Base-by-base conservation (phyloP, 805 yeast species). In the Wickerhamiella allomyrinae region DNA sequence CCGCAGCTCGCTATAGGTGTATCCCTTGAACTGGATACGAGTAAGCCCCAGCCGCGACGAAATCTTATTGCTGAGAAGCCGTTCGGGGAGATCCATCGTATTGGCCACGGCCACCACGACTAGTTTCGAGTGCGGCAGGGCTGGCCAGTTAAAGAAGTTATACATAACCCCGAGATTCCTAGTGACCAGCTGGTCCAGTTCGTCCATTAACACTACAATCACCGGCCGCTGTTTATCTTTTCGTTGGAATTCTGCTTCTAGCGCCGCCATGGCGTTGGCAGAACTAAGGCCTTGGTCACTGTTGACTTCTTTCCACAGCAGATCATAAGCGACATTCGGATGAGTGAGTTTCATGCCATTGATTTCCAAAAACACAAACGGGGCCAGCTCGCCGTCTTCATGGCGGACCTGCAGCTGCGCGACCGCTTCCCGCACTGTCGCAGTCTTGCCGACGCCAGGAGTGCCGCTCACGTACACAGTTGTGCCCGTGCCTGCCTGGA, bases 401-500 rank as follows among this genome's bases (percentile, higher is more conserved):
- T 49, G 47, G 17, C 67, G 61, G 13, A 59, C 55, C 35, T 71
- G 68, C 27, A 91, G 60, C 52, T 80, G 85, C 25, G 74, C 70
- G 20, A 91, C 71, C 0, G 82, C 96, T 54, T 86, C 94, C 42
- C 94, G 64, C 2, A 89, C 77, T 0, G 97, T 89, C 3, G 94
- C 91, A 0, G 98, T 89, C 57, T 91, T 91, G 10, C 98, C 98
- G 2, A 93, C 89, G 7, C 99, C 99, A 0, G 99, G 98, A 0
- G 95, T 85, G 3, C 99, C 99, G 59, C 95, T 84, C 9, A 91
- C 76, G 56, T 87, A 91, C 5, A 91, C 61, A 49, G 95, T 84
- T 7, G 87, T 72, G 0, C 97, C 96, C 1, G 79, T 70, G 34
- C 73, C 72, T 13, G 78, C 70, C 37, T 68, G 68, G 25, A 89